Conservation (phyloP, 169 alveolate species). For the Eimeria tenella region DNA sequence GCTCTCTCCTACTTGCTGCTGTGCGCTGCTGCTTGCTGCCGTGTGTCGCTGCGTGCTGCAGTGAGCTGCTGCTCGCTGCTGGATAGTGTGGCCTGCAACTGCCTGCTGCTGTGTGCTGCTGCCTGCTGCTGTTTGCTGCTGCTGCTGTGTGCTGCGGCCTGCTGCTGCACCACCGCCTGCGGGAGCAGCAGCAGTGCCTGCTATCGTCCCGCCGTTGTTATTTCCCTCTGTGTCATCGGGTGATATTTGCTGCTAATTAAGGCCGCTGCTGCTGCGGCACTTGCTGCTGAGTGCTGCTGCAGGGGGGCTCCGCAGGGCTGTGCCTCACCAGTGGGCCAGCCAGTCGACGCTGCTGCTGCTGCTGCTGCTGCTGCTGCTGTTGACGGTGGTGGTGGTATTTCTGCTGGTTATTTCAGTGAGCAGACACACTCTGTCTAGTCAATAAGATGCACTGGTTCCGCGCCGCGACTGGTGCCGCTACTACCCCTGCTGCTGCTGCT, state of each 20-base stretch:
- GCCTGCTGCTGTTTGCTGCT: conserved; percentile 4
- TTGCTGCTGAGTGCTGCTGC: neutral
- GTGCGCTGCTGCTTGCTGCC: neutral
- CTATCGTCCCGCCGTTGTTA: too few relatives aligned
- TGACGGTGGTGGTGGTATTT: neutral
- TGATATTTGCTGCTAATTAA: neutral
- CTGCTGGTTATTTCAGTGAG: neutral
- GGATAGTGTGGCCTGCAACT: neutral
- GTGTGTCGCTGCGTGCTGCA: neutral
- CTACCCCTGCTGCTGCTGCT: conserved; percentile 28
- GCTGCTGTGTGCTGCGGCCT: neutral
- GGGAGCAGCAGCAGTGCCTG: too few relatives aligned
- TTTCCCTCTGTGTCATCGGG: too few relatives aligned
- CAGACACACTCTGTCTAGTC: neutral
- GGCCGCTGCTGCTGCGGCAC: neutral
- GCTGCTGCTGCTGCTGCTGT: conserved; percentile 19
- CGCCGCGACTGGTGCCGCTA: neutral
- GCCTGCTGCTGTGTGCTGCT: neutral
- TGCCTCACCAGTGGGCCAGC: conserved; percentile 1
- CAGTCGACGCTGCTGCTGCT: neutral
- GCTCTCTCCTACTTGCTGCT: neutral
- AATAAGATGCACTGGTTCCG: neutral
- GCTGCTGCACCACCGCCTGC: too few relatives aligned
- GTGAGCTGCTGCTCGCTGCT: neutral
- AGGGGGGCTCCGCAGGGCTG: neutral